Base-by-base conservation (phyloP, 805 yeast species). In the Tetrapisispora fleetii region DNA sequence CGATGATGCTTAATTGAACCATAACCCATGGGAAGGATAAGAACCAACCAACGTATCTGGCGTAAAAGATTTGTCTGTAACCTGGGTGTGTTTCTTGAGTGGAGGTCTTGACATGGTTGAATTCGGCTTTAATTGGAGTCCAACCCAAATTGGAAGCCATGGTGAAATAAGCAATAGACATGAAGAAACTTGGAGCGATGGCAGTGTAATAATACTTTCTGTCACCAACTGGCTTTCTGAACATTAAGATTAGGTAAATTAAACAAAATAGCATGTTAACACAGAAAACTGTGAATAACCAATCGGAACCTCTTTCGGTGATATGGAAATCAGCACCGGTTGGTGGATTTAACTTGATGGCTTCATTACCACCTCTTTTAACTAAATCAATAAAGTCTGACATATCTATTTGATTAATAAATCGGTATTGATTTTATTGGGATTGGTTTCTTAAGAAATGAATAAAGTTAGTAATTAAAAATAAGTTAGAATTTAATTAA, bases 201-300 rank as follows among this genome's bases (percentile, higher is more conserved):
- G 80, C 75, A 49, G 71, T 58, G 40, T 55, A 58, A 48, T 57
- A 61, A 43, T 69, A 63, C 40, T 71, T 57, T 49, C 74, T 63
- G 50, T 69, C 64, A 45, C 54, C 55, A 13, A 62, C 57, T 21
- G 68, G 67, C 36, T 58, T 56, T 41, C 50, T 51, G 48, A 59
- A 63, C 52, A 64, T 60, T 30, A 64, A 44, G 21, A 51, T 54
- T 40, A 58, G 48, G 53, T 54, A 52, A 17, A 58, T 46, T 16
- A 69, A 45, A 16, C 74, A 57, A 30, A 72, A 60, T 1, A 71
- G 47, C 27, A 68, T 62, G 57, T 76, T 74, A 17, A 78, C 52
- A 37, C 74, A 60, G 60, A 80, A 80, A 18, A 70, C 82, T 3
- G 86, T 72, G 82, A 84, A 81, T 54, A 77, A 72, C 85, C 85